A percentile compares a stretch with the other conserved stretches of the same genome.
These are phyloP conservation scores for Theileria orientalis DNA, from an alignment of 169 alveolate species.

Conservation along the genomic window DNA sequence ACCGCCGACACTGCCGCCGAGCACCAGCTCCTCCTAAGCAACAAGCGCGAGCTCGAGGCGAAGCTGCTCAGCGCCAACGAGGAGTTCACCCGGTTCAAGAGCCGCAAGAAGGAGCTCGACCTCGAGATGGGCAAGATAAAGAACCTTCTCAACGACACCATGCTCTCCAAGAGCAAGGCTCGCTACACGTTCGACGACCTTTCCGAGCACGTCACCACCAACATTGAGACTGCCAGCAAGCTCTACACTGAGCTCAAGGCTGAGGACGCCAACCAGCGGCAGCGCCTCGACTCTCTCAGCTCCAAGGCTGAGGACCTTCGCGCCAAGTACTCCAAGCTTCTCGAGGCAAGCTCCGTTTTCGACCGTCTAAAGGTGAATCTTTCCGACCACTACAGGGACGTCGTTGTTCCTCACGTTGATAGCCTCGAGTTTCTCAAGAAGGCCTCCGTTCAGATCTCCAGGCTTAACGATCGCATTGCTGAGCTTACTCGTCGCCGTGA, in stretches of 20 bases:
- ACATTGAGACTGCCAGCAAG: conserved; percentile 30
- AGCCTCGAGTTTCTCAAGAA: conserved; percentile 9
- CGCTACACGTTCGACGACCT: conserved; percentile 32
- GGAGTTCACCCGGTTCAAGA: conserved; percentile 48
- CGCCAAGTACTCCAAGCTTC: not conserved
- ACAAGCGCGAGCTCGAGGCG: conserved; percentile 29
- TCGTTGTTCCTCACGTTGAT: conserved; percentile 42
- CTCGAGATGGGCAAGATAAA: conserved; percentile 27
- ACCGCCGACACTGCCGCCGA: conserved; percentile 22
- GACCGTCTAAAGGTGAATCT: conserved; percentile 22
- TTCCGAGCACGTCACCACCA: conserved; percentile 36
- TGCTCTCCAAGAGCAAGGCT: conserved; percentile 32
- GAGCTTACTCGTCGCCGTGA: conserved; percentile 25
- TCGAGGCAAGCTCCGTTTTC: conserved; percentile 6
- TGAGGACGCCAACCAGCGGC: conserved; percentile 7
- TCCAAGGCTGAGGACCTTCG: conserved; percentile 2
- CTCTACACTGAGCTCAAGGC: conserved; percentile 25
- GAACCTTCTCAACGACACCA: conserved; percentile 25
- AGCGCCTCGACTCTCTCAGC: conserved; percentile 8
- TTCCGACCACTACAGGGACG: conserved; percentile 42
- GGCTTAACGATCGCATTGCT: conserved; percentile 18
- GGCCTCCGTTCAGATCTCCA: conserved; percentile 14
- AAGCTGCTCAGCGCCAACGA: conserved; percentile 32
- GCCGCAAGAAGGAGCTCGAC: conserved; percentile 36
- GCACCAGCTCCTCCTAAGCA: not conserved